Percentiles rank a stretch among this genome's conserved stretches.
Evolutionary conservation across 441 rosid species (phyloP).

Genomic region (Corymbia calophylla): DNA sequence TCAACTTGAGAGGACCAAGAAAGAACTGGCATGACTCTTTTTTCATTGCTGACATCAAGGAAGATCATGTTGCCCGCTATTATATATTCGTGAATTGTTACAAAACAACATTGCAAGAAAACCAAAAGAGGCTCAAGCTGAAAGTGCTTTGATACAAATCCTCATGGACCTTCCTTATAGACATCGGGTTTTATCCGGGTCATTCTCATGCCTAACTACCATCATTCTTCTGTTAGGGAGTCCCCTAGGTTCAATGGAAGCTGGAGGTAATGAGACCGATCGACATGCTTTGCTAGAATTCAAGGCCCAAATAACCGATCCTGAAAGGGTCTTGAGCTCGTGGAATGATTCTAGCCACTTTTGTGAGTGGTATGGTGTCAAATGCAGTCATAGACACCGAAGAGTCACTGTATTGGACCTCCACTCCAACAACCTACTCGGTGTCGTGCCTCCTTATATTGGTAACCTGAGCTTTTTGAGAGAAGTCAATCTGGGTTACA

Average conservation of each 20-base stretch:
- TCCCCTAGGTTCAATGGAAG: too few relatives aligned
- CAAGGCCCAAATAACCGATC: fast-evolving
- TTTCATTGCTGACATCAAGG: not conserved
- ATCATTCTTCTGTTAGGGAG: too few relatives aligned
- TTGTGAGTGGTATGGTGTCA: not conserved
- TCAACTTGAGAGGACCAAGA: not conserved
- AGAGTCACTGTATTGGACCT: not conserved
- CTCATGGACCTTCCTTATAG: too few relatives aligned
- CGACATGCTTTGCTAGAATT: not conserved
- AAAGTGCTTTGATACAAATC: too few relatives aligned
- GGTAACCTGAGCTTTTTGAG: not conserved
- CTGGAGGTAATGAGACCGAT: not conserved
- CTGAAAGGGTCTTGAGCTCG: too few relatives aligned
- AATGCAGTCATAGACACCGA: not conserved
- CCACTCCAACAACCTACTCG: fast-evolving
- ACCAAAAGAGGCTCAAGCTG: not conserved
- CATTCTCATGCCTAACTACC: not conserved
- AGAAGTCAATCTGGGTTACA: fast-evolving
- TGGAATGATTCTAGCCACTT: not conserved
- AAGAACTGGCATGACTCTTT: not conserved
- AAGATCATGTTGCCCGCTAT: not conserved
- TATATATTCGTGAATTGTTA: not conserved
- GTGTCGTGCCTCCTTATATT: not conserved
- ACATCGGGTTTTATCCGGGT: too few relatives aligned
- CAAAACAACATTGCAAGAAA: too few relatives aligned